Conservation (phyloP, 139 green algal genomes). For the Pseudopediastrum boryanum region DNA sequence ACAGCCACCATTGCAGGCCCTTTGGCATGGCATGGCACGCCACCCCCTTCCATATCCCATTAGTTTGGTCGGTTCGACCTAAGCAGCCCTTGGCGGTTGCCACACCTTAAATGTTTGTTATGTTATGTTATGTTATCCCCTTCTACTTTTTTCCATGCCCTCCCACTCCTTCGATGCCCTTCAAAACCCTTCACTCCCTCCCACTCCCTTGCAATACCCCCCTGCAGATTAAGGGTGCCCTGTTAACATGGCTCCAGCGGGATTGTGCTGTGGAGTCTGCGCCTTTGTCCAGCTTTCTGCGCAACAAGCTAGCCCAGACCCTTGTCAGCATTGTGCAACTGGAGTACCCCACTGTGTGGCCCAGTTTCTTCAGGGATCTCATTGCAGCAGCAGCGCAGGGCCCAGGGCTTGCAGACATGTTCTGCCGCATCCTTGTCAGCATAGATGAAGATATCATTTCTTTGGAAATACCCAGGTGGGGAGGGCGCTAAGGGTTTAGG, state of each 20-base stretch:
- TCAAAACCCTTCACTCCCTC: not conserved
- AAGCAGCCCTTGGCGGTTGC: no score
- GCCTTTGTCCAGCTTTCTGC: constrained; percentile 75
- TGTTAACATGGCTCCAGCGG: constrained; percentile 65
- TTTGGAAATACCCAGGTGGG: constrained; percentile 86
- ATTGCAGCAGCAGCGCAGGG: constrained; percentile 60
- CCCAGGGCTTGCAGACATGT: constrained; percentile 84
- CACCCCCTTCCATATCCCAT: no score
- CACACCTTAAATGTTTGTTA: no score
- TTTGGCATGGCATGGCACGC: no score
- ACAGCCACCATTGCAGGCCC: no score
- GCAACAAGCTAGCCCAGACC: constrained; percentile 94
- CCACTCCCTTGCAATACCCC: not conserved
- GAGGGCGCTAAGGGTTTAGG: no score
- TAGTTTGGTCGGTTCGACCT: no score
- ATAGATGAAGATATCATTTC: constrained; percentile 94
- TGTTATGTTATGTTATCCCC: no score
- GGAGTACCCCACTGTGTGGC: constrained; percentile 88
- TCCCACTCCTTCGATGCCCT: not conserved
- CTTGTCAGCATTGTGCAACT: constrained; percentile 44
- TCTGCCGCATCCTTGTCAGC: constrained; percentile 83
- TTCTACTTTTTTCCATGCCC: no score
- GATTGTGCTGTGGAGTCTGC: constrained; percentile 49
- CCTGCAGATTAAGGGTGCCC: constrained; percentile 40
- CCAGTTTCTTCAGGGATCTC: constrained; percentile 78